Percentiles rank a stretch among this genome's conserved stretches.
These are phyloP conservation scores for Xylaria sp. DNA, from an alignment of 2,329 filamentous ascomycete species.

Conservation along the genomic window DNA sequence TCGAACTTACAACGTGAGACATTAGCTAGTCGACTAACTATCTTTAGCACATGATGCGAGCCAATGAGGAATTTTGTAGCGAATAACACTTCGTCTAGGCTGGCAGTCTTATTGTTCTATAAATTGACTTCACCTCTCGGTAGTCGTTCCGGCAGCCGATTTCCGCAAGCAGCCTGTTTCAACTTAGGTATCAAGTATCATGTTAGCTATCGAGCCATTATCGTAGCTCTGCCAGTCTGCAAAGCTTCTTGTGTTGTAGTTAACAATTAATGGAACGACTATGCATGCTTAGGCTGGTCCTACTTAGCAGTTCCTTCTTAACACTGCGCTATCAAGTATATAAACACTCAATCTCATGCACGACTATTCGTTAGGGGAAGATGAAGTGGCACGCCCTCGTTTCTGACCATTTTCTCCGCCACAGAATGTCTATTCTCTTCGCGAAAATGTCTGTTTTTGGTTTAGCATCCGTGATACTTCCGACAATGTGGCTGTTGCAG, in stretches of 20 bases:
- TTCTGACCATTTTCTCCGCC: not conserved
- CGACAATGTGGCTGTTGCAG: not conserved
- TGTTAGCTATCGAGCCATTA: not conserved
- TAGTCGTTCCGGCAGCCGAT: not conserved
- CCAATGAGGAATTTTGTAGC: not conserved
- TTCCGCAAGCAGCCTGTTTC: not conserved
- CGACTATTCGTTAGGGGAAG: not conserved
- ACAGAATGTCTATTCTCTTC: not conserved
- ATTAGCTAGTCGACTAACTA: conserved; percentile 8
- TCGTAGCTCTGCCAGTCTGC: not conserved
- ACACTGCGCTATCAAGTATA: not conserved
- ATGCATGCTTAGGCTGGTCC: not conserved
- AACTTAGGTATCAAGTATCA: not conserved
- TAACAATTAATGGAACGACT: not conserved
- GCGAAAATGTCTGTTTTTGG: conserved; percentile 7
- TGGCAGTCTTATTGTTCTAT: not conserved
- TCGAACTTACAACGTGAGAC: conserved; percentile 5
- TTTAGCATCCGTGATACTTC: not conserved
- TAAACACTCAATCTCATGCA: not conserved
- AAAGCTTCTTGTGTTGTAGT: not conserved
- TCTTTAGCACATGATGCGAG: conserved; percentile 18
- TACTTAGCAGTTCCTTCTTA: not conserved
- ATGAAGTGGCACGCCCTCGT: not conserved
- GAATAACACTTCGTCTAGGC: not conserved
- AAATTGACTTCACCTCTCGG: not conserved